A percentile compares a stretch with the other conserved stretches of the same genome.
Conservation (phyloP, 202 grass and related monocot species). For the Schoenoplectus triqueter region DNA sequence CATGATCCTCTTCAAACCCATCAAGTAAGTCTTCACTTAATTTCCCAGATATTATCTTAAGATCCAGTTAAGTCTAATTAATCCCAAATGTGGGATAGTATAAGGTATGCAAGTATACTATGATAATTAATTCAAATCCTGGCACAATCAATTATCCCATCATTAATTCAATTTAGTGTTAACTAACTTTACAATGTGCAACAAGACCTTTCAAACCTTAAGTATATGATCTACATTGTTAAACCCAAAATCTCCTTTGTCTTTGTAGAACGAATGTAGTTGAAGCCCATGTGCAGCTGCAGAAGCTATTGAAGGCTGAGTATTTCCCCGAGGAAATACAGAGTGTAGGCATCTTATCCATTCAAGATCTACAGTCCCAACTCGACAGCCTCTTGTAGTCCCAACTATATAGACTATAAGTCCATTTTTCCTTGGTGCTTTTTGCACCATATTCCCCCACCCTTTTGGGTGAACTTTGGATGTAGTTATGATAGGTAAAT, state of each 20-base stretch:
- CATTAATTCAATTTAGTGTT: neutral
- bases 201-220: neutral
- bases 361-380: slow-evolving; percentile 77
- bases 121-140: neutral
- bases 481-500: neutral
- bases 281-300: slow-evolving; percentile 87
- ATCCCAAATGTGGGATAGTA: neutral
- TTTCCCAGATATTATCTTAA: neutral
- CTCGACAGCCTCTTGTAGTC: slow-evolving; percentile 76
- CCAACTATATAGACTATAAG: neutral
- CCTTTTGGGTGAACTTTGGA: neutral
- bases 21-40: slow-evolving; percentile 61
- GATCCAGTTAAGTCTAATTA: neutral
- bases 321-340: slow-evolving; percentile 78
- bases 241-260: neutral
- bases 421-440: neutral
- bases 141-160: neutral
- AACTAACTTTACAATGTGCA: neutral
- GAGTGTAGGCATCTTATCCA: slow-evolving; percentile 55
- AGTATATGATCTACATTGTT: neutral
- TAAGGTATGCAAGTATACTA: neutral
- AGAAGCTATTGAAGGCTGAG: slow-evolving; percentile 80
- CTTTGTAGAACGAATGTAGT: slow-evolving; percentile 75
- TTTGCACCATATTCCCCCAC: neutral
- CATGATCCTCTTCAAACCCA: slow-evolving; percentile 97